phyloP scores from a whole-genome alignment of 2,329 filamentous ascomycete genomes.

The Aplosporella prunicola region DNA sequence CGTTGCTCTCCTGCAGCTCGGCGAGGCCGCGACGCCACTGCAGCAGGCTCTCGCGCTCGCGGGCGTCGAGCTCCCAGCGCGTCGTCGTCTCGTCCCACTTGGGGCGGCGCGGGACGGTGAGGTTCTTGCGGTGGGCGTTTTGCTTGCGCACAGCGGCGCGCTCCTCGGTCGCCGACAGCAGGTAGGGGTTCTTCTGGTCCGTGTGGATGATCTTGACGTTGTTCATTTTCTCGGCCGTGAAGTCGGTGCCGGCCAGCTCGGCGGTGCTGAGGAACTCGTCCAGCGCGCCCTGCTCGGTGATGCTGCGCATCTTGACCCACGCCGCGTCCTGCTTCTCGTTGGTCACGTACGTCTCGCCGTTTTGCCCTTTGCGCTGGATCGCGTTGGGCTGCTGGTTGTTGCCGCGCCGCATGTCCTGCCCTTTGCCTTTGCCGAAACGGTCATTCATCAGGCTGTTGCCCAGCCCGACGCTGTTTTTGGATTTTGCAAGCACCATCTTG shows the following conservation, averaged over 20 bases:
- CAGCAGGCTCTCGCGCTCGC: conserved; percentile 72
- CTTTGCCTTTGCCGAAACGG: conserved; percentile 89
- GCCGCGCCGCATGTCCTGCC: conserved; percentile 66
- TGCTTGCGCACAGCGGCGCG: conserved; percentile 70
- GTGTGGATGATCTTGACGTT: conserved; percentile 98
- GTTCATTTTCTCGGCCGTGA: conserved; percentile 97
- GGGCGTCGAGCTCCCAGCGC: conserved; percentile 65
- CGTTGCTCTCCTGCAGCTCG: conserved; percentile 86
- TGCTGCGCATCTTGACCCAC: conserved; percentile 99
- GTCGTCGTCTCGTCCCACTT: conserved; percentile 83
- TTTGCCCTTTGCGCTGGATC: conserved; percentile 61
- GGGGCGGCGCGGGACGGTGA: conserved; percentile 85
- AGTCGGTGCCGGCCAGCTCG: conserved; percentile 95
- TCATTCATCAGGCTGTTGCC: conserved; percentile 99
- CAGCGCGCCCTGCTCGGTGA: conserved; percentile 91
- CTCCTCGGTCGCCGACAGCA: conserved; percentile 80
- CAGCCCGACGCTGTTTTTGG: conserved; percentile 88
- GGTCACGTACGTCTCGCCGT: conserved; percentile 84
- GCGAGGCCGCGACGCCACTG: conserved; percentile 85
- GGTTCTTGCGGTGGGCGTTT: conserved; percentile 61
- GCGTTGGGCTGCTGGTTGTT: conserved; percentile 49
- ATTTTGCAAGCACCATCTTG: conserved; percentile 74
- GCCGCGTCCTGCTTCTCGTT: conserved; percentile 84
- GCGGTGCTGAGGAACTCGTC: conserved; percentile 96
- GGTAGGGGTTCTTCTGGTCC: conserved; percentile 90